Conservation (phyloP, 2,329 filamentous ascomycete species). For the Fusarium mexicanum region DNA sequence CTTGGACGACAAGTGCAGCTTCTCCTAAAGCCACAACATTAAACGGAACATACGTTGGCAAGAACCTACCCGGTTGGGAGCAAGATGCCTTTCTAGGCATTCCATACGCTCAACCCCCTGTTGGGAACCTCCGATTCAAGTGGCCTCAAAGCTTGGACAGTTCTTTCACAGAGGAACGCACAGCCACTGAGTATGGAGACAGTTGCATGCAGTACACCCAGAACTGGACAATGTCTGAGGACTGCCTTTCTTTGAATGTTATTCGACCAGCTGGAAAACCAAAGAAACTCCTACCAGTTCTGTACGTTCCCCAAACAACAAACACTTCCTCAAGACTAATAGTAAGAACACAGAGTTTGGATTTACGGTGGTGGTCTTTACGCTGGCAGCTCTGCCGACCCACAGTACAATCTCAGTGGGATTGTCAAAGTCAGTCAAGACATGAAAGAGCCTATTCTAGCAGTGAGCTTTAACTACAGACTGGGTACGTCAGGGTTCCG, state of each 20-base stretch:
- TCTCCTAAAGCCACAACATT: slow-evolving; percentile 33
- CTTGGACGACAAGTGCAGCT: not conserved
- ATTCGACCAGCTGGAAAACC: slow-evolving; percentile 51
- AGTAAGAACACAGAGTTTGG: slow-evolving; percentile 53
- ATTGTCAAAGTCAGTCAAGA: slow-evolving; percentile 61
- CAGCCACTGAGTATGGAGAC: slow-evolving; percentile 54
- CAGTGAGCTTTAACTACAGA: slow-evolving; percentile 64
- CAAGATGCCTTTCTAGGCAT: slow-evolving; percentile 55
- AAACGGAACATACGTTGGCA: slow-evolving; percentile 45
- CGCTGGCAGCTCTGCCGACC: slow-evolving; percentile 60
- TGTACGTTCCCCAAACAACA: not conserved
- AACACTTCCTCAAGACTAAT: not conserved
- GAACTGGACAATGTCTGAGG: slow-evolving; percentile 56
- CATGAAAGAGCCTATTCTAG: slow-evolving; percentile 63
- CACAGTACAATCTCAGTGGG: slow-evolving; percentile 50
- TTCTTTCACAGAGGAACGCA: slow-evolving; percentile 51
- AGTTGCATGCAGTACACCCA: slow-evolving; percentile 59
- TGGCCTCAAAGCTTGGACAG: slow-evolving; percentile 45
- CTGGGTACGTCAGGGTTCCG: slow-evolving; percentile 44
- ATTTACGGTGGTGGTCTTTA: slow-evolving; percentile 67
- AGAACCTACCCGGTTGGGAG: slow-evolving; percentile 45
- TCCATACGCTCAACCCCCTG: slow-evolving; percentile 52
- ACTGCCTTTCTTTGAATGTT: slow-evolving; percentile 58
- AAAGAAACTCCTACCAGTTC: slow-evolving; percentile 51
- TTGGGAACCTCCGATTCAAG: slow-evolving; percentile 49